phyloP scores from a whole-genome alignment of 345 rosid genomes.

The Psidium friedrichsthalianum region DNA sequence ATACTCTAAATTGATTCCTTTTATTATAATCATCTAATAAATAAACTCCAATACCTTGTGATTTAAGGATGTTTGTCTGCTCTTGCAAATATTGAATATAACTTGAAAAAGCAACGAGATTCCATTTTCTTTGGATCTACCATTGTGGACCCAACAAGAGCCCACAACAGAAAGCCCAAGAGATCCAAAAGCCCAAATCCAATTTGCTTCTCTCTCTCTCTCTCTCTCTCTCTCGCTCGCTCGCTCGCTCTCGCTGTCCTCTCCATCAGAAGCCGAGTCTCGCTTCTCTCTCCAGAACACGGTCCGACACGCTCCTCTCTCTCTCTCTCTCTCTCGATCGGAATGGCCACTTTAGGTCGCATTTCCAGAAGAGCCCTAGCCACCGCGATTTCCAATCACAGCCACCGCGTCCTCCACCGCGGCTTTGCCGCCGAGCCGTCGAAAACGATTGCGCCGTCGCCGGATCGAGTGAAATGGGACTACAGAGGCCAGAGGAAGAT shows the following conservation, averaged over 20 bases:
- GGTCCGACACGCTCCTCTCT: background rate
- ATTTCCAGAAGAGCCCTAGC: slow-evolving; percentile 30
- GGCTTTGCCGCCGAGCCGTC: slow-evolving; percentile 19
- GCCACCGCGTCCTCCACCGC: slow-evolving; percentile 12
- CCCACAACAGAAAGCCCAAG: background rate
- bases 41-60: no score
- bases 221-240: no score
- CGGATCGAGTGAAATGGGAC: slow-evolving; percentile 93
- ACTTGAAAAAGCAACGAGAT: background rate
- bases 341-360: slow-evolving; percentile 59
- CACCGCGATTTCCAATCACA: background rate
- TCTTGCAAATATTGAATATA: no score
- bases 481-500: slow-evolving; percentile 91
- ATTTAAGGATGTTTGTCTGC: no score
- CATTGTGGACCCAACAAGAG: background rate
- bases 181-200: background rate
- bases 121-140: background rate
- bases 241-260: no score
- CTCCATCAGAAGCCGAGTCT: background rate
- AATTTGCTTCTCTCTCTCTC: background rate
- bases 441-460: slow-evolving; percentile 46
- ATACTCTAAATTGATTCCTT: no score
- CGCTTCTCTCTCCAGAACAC: background rate
- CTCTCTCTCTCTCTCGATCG: background rate
- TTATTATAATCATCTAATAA: no score